A percentile compares a stretch with the other conserved stretches of the same genome.
Conservation (phyloP, 345 rosid species). For the Kandelia obovata region DNA sequence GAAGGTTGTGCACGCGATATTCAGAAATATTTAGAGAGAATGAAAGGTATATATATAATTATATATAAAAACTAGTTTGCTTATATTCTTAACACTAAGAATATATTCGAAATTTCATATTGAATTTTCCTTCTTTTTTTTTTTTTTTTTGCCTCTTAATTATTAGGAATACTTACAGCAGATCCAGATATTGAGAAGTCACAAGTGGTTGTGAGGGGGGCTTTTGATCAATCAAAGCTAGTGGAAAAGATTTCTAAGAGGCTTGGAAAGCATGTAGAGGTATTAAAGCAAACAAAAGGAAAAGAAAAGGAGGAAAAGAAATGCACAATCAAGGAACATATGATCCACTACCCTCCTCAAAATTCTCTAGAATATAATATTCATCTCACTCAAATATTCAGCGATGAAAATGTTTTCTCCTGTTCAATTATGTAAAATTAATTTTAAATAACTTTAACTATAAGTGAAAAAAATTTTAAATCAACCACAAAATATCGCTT, state of each 20-base stretch:
- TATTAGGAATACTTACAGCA: constrained; percentile 45
- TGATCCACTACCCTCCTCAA: constrained; percentile 43
- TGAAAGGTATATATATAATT: constrained; percentile 41
- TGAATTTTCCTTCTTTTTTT: neutral
- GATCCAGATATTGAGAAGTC: constrained; percentile 54
- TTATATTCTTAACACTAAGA: no score
- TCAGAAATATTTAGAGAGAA: constrained; percentile 36
- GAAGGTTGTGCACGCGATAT: constrained; percentile 61
- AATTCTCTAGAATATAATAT: constrained; percentile 26
- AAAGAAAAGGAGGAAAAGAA: constrained; percentile 7
- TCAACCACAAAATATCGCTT: no score
- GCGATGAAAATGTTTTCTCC: constrained; percentile 46
- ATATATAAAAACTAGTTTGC: neutral
- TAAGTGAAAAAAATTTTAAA: no score
- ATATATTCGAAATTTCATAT: neutral
- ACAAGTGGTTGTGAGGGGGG: constrained; percentile 50
- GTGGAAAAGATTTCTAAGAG: constrained; percentile 30
- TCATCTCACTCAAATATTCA: constrained; percentile 33
- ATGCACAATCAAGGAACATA: neutral
- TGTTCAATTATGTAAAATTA: constrained; percentile 45
- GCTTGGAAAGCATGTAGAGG: constrained; percentile 14
- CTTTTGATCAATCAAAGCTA: constrained; percentile 43
- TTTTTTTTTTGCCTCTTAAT: neutral
- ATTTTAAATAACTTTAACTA: no score
- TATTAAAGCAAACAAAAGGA: constrained; percentile 8